Evolutionary conservation across 805 yeast genomes (phyloP).

Genomic region (Starmerella floricola): DNA sequence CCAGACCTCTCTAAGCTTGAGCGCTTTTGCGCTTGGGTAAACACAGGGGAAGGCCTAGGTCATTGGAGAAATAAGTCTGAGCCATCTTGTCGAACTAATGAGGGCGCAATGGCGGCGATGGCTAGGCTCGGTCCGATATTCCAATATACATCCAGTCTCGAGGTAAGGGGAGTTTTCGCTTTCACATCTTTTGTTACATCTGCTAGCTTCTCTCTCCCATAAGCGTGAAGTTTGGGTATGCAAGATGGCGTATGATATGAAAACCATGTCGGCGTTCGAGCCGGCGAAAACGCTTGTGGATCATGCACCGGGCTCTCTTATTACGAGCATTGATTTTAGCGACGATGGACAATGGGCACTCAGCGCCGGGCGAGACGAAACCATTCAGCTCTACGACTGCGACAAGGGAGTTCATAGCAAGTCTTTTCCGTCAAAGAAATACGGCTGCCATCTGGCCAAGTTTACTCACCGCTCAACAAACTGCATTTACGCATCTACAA

Average conservation of each 20-base stretch:
- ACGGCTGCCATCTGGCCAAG: conserved; percentile 78
- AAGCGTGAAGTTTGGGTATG: too few species aligned
- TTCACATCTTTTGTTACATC: too few species aligned
- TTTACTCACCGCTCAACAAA: conserved; percentile 65
- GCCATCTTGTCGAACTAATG: too few species aligned
- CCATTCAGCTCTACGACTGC: conserved; percentile 74
- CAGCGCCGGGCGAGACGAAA: conserved; percentile 68
- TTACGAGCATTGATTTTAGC: conserved; percentile 50
- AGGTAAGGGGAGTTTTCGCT: too few species aligned
- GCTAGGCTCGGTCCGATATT: too few species aligned
- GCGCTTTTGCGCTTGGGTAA: too few species aligned
- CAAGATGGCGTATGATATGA: not conserved
- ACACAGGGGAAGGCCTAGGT: too few species aligned
- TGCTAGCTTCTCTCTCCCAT: too few species aligned
- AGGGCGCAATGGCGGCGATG: too few species aligned
- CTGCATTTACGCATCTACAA: conserved; percentile 75
- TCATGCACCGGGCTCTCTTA: conserved; percentile 20
- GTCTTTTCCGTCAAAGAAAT: conserved; percentile 71
- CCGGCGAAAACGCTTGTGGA: conserved; percentile 11
- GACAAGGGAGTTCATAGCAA: conserved; percentile 45
- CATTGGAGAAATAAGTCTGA: too few species aligned
- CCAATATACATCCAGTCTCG: too few species aligned
- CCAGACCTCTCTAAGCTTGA: too few species aligned
- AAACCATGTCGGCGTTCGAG: conserved; percentile 6
- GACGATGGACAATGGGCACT: conserved; percentile 69